Conservation (phyloP, 2,329 filamentous ascomycete genomes). For the Penicillium corylophilum region DNA sequence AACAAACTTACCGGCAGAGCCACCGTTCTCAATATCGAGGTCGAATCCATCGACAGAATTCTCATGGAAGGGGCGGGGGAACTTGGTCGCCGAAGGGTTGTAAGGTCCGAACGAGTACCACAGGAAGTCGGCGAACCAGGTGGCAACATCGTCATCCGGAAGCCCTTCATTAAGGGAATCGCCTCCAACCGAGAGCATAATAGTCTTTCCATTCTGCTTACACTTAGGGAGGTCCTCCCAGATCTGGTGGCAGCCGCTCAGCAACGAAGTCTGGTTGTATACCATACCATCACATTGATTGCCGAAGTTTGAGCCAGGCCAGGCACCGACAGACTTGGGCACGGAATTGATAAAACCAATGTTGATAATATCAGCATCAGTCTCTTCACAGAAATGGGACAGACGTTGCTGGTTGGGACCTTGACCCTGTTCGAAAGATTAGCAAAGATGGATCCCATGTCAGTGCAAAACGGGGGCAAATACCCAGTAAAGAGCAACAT, state of each 20-base stretch:
- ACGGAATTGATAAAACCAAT: constrained; percentile 57
- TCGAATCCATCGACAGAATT: constrained; percentile 54
- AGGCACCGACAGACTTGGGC: constrained; percentile 47
- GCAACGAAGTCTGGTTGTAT: constrained; percentile 44
- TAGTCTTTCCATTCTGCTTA: constrained; percentile 44
- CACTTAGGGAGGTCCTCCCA: constrained; percentile 43
- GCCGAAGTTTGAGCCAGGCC: constrained; percentile 57
- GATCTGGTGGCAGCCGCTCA: constrained; percentile 46
- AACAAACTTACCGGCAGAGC: constrained; percentile 27
- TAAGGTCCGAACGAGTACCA: constrained; percentile 52
- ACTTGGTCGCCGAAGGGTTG: constrained; percentile 20
- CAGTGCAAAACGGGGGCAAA: constrained; percentile 7
- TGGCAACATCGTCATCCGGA: constrained; percentile 38
- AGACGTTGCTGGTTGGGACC: constrained; percentile 51
- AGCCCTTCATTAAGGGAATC: constrained; percentile 46
- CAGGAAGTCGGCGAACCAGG: constrained; percentile 51
- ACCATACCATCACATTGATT: constrained; percentile 51
- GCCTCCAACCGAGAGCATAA: constrained; percentile 52
- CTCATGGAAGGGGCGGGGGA: constrained; percentile 50
- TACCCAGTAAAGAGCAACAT: constrained; percentile 56
- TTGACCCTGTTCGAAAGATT: constrained; percentile 47
- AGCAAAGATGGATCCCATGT: neutral
- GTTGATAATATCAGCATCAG: constrained; percentile 56
- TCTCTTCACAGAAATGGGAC: constrained; percentile 52
- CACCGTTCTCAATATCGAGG: constrained; percentile 46